A percentile compares a stretch with the other conserved stretches of the same genome.
These are phyloP conservation scores for Candida alai DNA, from an alignment of 805 yeast genomes.

Conservation along the genomic window DNA sequence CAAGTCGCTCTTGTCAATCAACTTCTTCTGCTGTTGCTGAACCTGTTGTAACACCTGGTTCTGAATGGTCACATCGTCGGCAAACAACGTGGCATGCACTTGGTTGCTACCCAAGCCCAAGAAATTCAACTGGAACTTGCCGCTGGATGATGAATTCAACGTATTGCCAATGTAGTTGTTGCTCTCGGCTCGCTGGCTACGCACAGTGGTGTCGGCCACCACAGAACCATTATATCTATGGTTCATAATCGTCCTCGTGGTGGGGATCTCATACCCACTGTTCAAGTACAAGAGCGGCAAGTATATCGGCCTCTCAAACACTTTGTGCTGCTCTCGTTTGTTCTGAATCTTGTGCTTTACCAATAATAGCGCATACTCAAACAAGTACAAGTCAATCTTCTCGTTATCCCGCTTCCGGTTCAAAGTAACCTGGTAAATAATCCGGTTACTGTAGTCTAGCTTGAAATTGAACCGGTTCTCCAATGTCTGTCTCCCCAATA, in stretches of 20 bases:
- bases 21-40: slow-evolving; percentile 69
- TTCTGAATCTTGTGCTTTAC: slow-evolving; percentile 83
- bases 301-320: slow-evolving; percentile 84
- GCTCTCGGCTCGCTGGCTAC: slow-evolving; percentile 23
- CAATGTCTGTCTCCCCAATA: slow-evolving; percentile 66
- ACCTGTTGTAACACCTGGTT: slow-evolving; percentile 78
- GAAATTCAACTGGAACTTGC: slow-evolving; percentile 48
- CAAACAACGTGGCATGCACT: slow-evolving; percentile 50
- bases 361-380: slow-evolving; percentile 84
- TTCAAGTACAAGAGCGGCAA: slow-evolving; percentile 71
- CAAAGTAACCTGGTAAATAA: slow-evolving; percentile 74
- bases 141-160: slow-evolving; percentile 16
- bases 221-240: slow-evolving; percentile 33
- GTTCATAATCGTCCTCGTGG: slow-evolving; percentile 43
- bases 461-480: slow-evolving; percentile 85
- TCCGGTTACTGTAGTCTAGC: slow-evolving; percentile 75
- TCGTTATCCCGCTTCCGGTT: slow-evolving; percentile 68
- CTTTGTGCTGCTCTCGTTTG: slow-evolving; percentile 87
- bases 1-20: slow-evolving; percentile 71
- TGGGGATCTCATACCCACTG: slow-evolving; percentile 75
- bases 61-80: slow-evolving; percentile 57
- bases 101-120: slow-evolving; percentile 52
- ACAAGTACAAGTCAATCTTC: slow-evolving; percentile 78
- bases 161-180: slow-evolving; percentile 23
- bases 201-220: slow-evolving; percentile 31